Evolutionary conservation across 345 rosid genomes (phyloP), one percentile per base, ranked within the genome.

Genomic region (Cardamine resedifolia): DNA sequence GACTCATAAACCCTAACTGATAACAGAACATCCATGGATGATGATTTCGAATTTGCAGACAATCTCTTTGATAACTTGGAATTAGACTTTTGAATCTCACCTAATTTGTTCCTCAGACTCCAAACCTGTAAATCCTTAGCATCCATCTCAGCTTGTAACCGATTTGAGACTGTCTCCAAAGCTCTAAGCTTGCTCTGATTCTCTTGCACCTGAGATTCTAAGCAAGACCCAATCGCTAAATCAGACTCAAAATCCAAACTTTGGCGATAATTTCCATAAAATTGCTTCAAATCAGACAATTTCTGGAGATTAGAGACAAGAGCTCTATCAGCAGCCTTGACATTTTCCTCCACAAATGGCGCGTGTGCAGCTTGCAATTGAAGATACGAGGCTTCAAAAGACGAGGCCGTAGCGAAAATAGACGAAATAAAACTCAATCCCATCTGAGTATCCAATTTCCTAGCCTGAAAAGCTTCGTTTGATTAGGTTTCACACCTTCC

Each of bases 121-220:
- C 68, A 75, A 34, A 90, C 96, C 58, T 86, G 80, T 21, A 72
- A 75, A 44, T 87, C 96, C 71, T 87, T 87, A 5, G 74, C 77
- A 75, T 95, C 97, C 63, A 95, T 91, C 75, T 87, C 90, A 43
- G 80, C 86, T 76, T 95, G 99, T 68, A 91, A 80, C 38, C 91
- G 86, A 65, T 89, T 83, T 0, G 96, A 89, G 15, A 91, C 82
- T 2, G 82, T 85, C 71, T 77, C 93, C 39, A 95, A 71, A 50
- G 88, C 82, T 56, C 99, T 80, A 66, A 95, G 84, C 86, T 89
- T 91, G 91, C 95, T 91, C 72, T 95, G 99, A 74, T 95, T 91
- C 82, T 95, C 97, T 49, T 87, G 88, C 10, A 95, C 99, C 39
- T 80, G 85, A 79, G 95, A 96, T 64, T 95, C 99, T 76, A 90